A percentile compares a stretch with the other conserved stretches of the same genome.
These are phyloP conservation scores for Starmerella roubikii DNA, from an alignment of 805 yeast species.

Conservation along the genomic window DNA sequence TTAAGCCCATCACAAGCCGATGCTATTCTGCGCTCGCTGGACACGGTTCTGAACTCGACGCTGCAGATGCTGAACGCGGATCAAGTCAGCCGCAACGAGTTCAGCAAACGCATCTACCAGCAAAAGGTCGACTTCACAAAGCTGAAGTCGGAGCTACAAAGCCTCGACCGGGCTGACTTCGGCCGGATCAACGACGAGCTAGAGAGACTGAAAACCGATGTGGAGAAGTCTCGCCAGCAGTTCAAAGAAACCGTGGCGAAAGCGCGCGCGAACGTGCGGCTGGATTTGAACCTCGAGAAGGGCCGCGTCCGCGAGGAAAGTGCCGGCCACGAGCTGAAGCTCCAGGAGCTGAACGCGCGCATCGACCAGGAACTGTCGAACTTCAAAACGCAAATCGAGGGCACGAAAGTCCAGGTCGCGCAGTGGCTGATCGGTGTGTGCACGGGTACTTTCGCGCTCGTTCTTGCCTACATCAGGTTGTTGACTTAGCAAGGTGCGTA, in stretches of 20 bases:
- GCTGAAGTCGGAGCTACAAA: constrained; percentile 78
- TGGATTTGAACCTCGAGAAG: constrained; percentile 85
- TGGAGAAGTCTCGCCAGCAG: constrained; percentile 73
- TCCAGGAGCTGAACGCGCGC: constrained; percentile 87
- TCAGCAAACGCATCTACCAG: constrained; percentile 77
- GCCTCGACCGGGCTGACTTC: constrained; percentile 76
- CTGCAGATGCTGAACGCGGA: constrained; percentile 59
- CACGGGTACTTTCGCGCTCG: constrained; percentile 93
- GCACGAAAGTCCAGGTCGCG: constrained; percentile 90
- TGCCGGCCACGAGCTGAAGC: constrained; percentile 81
- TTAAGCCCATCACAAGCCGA: constrained; percentile 66
- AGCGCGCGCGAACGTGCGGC: constrained; percentile 75
- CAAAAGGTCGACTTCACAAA: constrained; percentile 95
- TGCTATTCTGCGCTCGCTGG: constrained; percentile 59
- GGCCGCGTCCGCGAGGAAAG: constrained; percentile 92
- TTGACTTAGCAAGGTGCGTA: constrained; percentile 32
- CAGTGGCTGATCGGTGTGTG: constrained; percentile 98
- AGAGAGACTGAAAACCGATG: constrained; percentile 67
- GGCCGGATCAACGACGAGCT: constrained; percentile 72
- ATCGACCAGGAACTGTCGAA: constrained; percentile 92
- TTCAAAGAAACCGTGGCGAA: constrained; percentile 85
- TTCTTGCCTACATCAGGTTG: constrained; percentile 80
- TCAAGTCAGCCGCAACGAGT: constrained; percentile 71
- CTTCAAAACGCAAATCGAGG: constrained; percentile 88
- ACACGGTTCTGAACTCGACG: constrained; percentile 67